Evolutionary conservation across 768 basidiomycete genomes (phyloP).

Genomic region (Leccinum olivaceopallidum): DNA sequence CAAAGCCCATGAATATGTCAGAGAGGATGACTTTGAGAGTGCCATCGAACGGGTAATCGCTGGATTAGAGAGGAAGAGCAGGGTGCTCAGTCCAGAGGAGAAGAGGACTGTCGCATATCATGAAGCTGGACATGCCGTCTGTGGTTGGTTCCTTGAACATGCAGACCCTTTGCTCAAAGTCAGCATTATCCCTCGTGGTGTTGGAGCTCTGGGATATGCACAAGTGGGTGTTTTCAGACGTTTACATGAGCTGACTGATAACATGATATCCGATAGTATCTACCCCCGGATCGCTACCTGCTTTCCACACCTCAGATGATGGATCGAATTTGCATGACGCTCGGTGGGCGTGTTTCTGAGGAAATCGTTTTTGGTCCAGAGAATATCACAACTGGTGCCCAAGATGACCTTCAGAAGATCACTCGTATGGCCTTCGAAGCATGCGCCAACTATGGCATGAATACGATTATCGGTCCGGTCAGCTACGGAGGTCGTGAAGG

Average conservation of each 20-base stretch:
- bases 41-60: conserved; percentile 98
- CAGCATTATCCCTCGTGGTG: conserved; percentile 96
- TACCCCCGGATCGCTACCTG: conserved; percentile 94
- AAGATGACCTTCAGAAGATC: conserved; percentile 98
- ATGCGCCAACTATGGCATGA: conserved; percentile 97
- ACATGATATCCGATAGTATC: conserved; percentile 54
- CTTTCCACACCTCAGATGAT: conserved; percentile 92
- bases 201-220: conserved; percentile 94
- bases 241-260: conserved; percentile 8
- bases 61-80: conserved; percentile 93
- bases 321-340: conserved; percentile 97
- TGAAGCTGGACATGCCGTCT: conserved; percentile 98
- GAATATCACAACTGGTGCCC: conserved; percentile 96
- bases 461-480: conserved; percentile 89
- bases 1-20: conserved; percentile 72
- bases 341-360: conserved; percentile 96
- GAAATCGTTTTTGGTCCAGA: conserved; percentile 94
- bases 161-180: conserved; percentile 97
- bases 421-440: conserved; percentile 97
- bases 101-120: conserved; percentile 99
- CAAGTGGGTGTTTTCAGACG: conserved; percentile 53
- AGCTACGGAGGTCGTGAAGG: conserved; percentile 91
- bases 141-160: conserved; percentile 98
- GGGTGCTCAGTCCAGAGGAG: conserved; percentile 91
- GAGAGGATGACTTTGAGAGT: conserved; percentile 88